Evolutionary conservation across 768 basidiomycete genomes (phyloP), one percentile per base, ranked within the genome.

Genomic region (Lanmaoa rubissima): DNA sequence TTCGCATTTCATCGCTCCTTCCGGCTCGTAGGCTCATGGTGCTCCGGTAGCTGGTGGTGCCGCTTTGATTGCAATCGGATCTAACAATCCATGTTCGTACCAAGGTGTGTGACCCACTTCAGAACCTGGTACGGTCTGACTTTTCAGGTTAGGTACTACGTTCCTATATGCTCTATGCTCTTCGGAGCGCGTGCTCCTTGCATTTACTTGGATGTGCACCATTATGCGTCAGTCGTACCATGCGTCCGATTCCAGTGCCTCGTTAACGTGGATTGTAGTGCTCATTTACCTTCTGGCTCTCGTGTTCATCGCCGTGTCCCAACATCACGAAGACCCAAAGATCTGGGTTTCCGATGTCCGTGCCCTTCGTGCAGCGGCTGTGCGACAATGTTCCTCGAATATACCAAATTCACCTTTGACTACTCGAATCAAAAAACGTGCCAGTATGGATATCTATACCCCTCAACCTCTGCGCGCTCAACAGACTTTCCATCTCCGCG

Each of bases 141-240:
- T 13, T 36, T 28, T 17, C 3, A 3, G 14, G 7, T 36, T 31
- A 64, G 54, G 11, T 36, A 43, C 47, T 4, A 1, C 31, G 13
- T 55, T 19, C 2, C 7, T 24, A 16, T 3, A 56, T 47, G 36
- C 26, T 10, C 13, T 42, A 5, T 91, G 88, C 64, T 69, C 72
- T 6, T 88, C 88, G 10, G 76, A 77, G 21, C 75, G 71, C 44
- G 75, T 86, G 31, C 72, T 90, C 31, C 72, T 83, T 58, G 84
- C 79, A 3, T 86, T 88, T 62, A 76, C 82, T 49, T 88, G 86
- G 86, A 70, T 75, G 41, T 78, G 71, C 61, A 71, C 78, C 28
- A 51, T 69, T 44, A 67, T 69, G 35, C 65, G 82, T 84, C 53
- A 54, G 80, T 76, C 28, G 28, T 51, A 26, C 17, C 36, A 28